Evolutionary conservation across 2,329 filamentous ascomycete species (phyloP).

Genomic region (Colletotrichum scovillei): DNA sequence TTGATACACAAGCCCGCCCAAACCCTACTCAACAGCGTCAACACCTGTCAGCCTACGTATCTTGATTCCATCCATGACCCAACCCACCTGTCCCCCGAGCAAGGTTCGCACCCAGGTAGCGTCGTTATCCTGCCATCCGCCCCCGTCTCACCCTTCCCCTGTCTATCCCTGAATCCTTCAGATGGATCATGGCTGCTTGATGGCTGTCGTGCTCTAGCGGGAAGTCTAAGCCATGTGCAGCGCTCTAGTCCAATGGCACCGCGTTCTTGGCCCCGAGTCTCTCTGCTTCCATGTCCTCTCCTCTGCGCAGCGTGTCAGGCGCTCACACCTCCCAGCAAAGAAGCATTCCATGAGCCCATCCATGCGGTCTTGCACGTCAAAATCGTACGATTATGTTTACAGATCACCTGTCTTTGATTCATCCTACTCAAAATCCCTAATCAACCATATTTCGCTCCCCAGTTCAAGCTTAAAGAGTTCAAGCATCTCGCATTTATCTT

Average conservation of each 20-base stretch:
- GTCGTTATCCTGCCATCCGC: neutral
- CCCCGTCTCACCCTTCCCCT: neutral
- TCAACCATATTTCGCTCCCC: slow-evolving; percentile 28
- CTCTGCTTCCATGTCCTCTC: slow-evolving; percentile 5
- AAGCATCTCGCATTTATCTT: slow-evolving; percentile 25
- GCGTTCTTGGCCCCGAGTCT: neutral
- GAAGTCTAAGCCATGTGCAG: slow-evolving; percentile 16
- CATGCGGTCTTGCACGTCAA: slow-evolving; percentile 25
- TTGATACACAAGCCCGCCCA: neutral
- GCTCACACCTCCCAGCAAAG: slow-evolving; percentile 29
- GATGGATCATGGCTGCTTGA: neutral
- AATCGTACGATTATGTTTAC: slow-evolving; percentile 37
- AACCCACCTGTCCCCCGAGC: slow-evolving; percentile 26
- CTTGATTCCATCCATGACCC: neutral
- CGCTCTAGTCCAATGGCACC: slow-evolving; percentile 13
- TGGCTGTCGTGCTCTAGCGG: slow-evolving; percentile 14
- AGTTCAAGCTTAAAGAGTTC: slow-evolving; percentile 33
- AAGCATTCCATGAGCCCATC: slow-evolving; percentile 33
- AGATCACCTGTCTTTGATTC: slow-evolving; percentile 36
- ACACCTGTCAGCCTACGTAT: slow-evolving; percentile 16
- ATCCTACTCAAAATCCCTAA: slow-evolving; percentile 7
- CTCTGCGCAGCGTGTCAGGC: slow-evolving; percentile 23
- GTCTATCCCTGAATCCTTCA: neutral
- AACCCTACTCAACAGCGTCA: neutral
- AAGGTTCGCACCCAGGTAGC: slow-evolving; percentile 7